phyloP scores from a whole-genome alignment of 768 basidiomycete species.

The Rhodotorula kratochvilovae region DNA sequence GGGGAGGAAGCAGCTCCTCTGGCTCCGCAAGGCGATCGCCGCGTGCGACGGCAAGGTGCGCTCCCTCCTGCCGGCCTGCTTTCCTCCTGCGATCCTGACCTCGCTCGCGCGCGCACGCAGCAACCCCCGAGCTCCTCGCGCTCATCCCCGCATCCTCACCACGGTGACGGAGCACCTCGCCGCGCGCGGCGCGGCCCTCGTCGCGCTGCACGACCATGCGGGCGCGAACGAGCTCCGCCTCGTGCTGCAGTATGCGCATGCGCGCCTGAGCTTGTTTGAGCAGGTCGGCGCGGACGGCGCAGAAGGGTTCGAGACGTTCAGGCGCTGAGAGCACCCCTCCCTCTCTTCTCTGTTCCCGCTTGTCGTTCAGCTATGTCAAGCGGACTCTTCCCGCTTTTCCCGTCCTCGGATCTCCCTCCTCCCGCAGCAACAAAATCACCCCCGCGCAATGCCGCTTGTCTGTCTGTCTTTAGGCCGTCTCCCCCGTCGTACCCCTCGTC shows the following conservation, averaged over 20 bases:
- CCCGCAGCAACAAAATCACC: no score
- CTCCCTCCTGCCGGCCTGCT: background rate
- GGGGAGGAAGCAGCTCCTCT: slow-evolving; percentile 12
- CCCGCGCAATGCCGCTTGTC: no score
- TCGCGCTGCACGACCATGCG: background rate
- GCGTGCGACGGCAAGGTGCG: slow-evolving; percentile 33
- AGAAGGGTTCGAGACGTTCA: background rate
- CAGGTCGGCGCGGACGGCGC: background rate
- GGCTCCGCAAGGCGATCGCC: slow-evolving; percentile 18
- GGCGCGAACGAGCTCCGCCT: slow-evolving; percentile 23
- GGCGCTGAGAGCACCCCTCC: no score
- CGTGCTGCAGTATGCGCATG: slow-evolving; percentile 28
- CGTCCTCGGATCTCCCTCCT: no score
- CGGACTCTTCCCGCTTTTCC: no score
- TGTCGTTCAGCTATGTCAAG: no score
- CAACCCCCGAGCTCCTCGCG: slow-evolving; percentile 19
- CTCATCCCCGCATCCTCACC: slow-evolving; percentile 29
- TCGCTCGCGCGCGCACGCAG: background rate
- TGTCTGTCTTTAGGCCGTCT: no score
- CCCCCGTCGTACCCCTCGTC: no score
- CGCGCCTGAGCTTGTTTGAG: slow-evolving; percentile 15
- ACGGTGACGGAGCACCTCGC: slow-evolving; percentile 15
- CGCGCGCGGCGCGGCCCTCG: slow-evolving; percentile 4
- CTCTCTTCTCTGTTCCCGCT: no score
- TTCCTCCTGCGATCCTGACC: background rate